phyloP scores from a whole-genome alignment of 176 grass and related monocot species.

The Zea luxurians region DNA sequence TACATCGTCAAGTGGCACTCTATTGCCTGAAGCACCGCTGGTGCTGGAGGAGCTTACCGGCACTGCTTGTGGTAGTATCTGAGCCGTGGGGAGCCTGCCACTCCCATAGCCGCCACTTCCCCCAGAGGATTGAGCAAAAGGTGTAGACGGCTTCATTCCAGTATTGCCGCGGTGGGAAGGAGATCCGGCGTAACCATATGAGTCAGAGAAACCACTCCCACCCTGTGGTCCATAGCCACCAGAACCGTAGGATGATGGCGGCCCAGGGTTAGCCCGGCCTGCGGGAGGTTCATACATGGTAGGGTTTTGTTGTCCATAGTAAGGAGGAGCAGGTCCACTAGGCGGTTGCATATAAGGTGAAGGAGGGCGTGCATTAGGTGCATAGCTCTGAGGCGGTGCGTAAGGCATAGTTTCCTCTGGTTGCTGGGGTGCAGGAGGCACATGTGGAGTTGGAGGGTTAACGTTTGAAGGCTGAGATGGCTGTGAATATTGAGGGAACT shows the following conservation, averaged over 20 bases:
- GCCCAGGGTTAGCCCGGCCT: constrained; percentile 47
- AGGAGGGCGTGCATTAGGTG: constrained; percentile 50
- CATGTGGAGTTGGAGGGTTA: constrained; percentile 45
- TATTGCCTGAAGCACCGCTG: constrained; percentile 47
- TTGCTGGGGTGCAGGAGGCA: constrained; percentile 43
- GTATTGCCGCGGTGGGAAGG: constrained; percentile 63
- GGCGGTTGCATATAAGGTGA: constrained; percentile 56
- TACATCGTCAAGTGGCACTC: constrained; percentile 74
- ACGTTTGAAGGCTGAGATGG: constrained; percentile 35
- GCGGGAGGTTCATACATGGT: constrained; percentile 57
- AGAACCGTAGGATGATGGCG: constrained; percentile 52
- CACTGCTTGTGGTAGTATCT: constrained; percentile 69
- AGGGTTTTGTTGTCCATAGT: constrained; percentile 62
- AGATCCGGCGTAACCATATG: constrained; percentile 64
- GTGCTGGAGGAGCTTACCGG: constrained; percentile 49
- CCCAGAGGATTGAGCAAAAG: constrained; percentile 54
- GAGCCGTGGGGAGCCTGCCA: constrained; percentile 61
- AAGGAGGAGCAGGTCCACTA: constrained; percentile 59
- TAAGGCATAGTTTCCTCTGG: constrained; percentile 65
- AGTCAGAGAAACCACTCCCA: constrained; percentile 57
- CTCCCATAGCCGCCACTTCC: constrained; percentile 50
- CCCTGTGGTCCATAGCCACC: constrained; percentile 57
- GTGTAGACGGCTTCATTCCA: constrained; percentile 52
- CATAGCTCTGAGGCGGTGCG: constrained; percentile 55
- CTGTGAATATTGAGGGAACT: constrained; percentile 60